Conservation (phyloP, 2,329 filamentous ascomycete genomes). For the Cladosporium velox region DNA sequence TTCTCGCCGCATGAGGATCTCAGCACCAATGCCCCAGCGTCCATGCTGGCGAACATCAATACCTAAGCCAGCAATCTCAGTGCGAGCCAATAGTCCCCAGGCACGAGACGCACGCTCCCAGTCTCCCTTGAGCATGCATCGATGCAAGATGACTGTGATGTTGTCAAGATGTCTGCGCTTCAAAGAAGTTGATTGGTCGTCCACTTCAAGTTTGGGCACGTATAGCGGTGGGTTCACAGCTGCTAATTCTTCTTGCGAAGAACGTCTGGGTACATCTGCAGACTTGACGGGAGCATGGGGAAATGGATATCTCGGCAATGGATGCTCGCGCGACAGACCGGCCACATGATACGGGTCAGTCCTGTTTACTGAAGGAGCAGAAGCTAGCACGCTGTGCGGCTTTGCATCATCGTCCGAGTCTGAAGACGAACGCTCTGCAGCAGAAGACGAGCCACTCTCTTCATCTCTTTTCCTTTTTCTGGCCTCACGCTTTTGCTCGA, state of each 20-base stretch:
- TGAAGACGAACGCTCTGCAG: constrained; percentile 7
- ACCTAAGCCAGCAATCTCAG: constrained; percentile 56
- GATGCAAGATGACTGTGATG: constrained; percentile 70
- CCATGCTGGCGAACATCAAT: constrained; percentile 70
- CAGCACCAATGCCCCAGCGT: constrained; percentile 82
- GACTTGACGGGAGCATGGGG: constrained; percentile 44
- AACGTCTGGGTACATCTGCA: constrained; percentile 23
- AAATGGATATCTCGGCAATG: constrained; percentile 46
- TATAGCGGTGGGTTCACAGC: constrained; percentile 46
- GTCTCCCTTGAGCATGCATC: constrained; percentile 70
- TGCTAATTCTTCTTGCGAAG: constrained; percentile 45
- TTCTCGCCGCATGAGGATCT: constrained; percentile 69
- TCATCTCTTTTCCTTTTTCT: constrained; percentile 33
- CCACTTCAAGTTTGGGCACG: constrained; percentile 27
- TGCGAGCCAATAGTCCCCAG: constrained; percentile 71
- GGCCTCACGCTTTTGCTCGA: constrained; percentile 28
- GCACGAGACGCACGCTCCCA: constrained; percentile 71
- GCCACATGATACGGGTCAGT: constrained; percentile 43
- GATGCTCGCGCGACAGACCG: constrained; percentile 42
- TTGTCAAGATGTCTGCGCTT: constrained; percentile 63
- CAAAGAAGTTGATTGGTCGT: constrained; percentile 36
- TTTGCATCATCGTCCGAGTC: constrained; percentile 10
- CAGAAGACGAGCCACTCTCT: constrained; percentile 4
- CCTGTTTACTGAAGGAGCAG: constrained; percentile 30
- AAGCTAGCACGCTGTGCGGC: constrained; percentile 6